These are phyloP conservation scores for Yamadazyma siamensis DNA, from an alignment of 1,139 yeast genomes.

Conservation along the genomic window DNA sequence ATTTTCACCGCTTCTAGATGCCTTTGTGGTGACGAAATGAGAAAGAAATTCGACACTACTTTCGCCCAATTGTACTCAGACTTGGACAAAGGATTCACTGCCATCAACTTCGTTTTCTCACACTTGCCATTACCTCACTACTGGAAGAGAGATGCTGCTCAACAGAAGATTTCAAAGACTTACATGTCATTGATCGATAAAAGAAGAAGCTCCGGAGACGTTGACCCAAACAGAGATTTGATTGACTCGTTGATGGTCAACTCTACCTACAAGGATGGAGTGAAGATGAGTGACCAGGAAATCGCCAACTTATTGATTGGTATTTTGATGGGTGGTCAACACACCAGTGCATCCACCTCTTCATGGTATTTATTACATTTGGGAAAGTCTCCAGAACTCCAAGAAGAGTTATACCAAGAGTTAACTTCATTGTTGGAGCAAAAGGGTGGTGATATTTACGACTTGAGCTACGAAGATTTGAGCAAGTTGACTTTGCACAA, in stretches of 20 bases:
- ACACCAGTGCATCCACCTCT: slow-evolving; percentile 93
- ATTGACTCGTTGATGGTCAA: slow-evolving; percentile 81
- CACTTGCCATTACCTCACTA: slow-evolving; percentile 87
- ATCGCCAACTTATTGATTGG: slow-evolving; percentile 93
- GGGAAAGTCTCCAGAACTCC: slow-evolving; percentile 81
- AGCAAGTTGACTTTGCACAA: slow-evolving; percentile 78
- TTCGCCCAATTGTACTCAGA: slow-evolving; percentile 87
- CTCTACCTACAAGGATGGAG: slow-evolving; percentile 90
- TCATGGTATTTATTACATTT: slow-evolving; percentile 92
- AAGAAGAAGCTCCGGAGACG: slow-evolving; percentile 73
- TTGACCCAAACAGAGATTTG: slow-evolving; percentile 77
- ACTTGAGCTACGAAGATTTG: slow-evolving; percentile 75
- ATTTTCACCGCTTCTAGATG: slow-evolving; percentile 94
- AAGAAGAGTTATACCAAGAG: slow-evolving; percentile 76
- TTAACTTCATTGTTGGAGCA: slow-evolving; percentile 61
- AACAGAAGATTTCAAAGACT: slow-evolving; percentile 70
- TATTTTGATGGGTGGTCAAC: slow-evolving; percentile 98
- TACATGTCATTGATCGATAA: slow-evolving; percentile 73
- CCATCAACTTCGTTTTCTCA: slow-evolving; percentile 93
- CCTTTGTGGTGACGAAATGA: slow-evolving; percentile 86
- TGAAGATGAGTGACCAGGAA: slow-evolving; percentile 89
- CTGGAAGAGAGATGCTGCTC: slow-evolving; percentile 84
- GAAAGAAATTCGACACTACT: slow-evolving; percentile 74
- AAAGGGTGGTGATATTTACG: slow-evolving; percentile 43
- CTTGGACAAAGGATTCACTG: slow-evolving; percentile 95